phyloP scores from a whole-genome alignment of 1,284 basidiomycete genomes.

The Melampsora occidentalis region DNA sequence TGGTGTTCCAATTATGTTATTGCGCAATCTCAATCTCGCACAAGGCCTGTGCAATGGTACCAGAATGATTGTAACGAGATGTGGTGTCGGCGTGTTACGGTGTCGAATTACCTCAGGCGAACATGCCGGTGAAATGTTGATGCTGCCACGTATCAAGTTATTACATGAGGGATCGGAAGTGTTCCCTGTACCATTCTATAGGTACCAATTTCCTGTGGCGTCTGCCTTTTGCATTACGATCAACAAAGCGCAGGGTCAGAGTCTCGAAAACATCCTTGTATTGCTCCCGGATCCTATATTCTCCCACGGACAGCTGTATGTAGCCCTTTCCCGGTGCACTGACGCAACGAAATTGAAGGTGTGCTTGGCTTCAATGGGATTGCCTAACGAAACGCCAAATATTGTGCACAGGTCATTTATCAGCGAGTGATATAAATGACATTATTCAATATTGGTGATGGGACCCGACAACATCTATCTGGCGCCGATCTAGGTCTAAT shows the following conservation, averaged over 20 bases:
- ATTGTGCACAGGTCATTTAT: too few relatives aligned
- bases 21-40: background rate
- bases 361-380: too few relatives aligned
- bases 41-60: constrained; percentile 14
- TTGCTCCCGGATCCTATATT: background rate
- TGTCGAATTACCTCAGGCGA: background rate
- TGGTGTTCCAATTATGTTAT: background rate
- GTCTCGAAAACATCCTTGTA: background rate
- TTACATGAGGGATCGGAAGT: background rate
- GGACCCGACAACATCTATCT: too few relatives aligned
- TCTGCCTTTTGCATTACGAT: constrained; percentile 15
- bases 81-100: background rate
- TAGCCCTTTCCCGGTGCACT: background rate
- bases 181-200: background rate
- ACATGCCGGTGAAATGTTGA: background rate
- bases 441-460: too few relatives aligned
- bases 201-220: constrained; percentile 4
- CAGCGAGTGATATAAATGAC: too few relatives aligned
- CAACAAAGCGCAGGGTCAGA: constrained; percentile 22
- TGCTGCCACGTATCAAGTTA: background rate
- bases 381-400: too few relatives aligned
- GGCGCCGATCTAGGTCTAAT: too few relatives aligned
- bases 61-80: background rate
- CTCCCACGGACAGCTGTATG: constrained; percentile 19
- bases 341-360: too few relatives aligned